phyloP scores from a whole-genome alignment of 352 stramenopile genomes.

The Achlya hypogyna region DNA sequence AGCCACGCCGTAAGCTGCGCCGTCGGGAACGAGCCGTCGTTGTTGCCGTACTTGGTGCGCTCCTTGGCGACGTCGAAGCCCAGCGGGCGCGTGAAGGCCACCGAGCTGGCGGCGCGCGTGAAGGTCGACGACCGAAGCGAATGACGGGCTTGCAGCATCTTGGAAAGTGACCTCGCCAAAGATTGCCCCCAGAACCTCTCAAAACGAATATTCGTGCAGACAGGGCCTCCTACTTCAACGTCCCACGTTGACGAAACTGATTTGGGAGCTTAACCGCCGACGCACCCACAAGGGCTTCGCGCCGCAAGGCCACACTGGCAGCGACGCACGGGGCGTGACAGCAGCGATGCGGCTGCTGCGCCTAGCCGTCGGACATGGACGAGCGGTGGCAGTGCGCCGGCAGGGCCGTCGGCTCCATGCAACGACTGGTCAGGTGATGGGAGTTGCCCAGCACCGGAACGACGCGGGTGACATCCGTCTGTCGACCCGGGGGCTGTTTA shows the following conservation, averaged over 20 bases:
- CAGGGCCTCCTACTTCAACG: not conserved
- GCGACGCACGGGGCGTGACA: too few species aligned
- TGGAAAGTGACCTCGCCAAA: not conserved
- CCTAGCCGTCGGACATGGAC: too few species aligned
- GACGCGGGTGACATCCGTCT: not conserved
- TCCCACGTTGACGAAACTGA: not conserved
- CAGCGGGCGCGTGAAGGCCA: conserved; percentile 17
- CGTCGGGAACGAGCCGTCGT: not conserved
- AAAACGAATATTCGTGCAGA: not conserved
- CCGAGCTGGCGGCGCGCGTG: not conserved
- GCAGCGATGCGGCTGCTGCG: too few species aligned
- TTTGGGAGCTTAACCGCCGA: not conserved
- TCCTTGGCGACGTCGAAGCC: conserved; percentile 20
- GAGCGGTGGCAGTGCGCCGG: too few species aligned
- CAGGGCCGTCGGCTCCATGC: too few species aligned
- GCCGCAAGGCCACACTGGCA: too few species aligned
- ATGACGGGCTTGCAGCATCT: not conserved
- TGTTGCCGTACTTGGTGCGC: conserved; percentile 18
- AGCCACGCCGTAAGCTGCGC: conserved; percentile 15
- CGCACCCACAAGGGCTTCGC: too few species aligned
- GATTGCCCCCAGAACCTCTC: not conserved
- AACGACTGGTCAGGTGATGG: too few species aligned
- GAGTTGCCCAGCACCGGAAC: not conserved
- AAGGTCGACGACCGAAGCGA: not conserved
- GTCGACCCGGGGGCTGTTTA: not conserved